Conservation (phyloP, 495 filamentous ascomycete genomes). For the Patellaria atrata region DNA sequence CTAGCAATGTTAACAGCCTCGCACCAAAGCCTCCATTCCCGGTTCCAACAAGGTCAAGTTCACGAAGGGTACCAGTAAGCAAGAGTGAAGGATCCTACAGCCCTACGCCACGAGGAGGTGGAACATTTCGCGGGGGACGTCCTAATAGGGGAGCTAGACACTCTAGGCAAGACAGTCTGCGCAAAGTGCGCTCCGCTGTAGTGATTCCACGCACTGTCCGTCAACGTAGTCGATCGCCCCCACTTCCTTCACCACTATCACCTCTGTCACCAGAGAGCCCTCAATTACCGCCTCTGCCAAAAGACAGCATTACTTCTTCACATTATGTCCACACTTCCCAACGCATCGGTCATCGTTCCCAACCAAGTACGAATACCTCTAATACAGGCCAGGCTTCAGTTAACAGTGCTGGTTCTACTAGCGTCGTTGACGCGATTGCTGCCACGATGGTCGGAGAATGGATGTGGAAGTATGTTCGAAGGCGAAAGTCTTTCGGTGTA, state of each 20-base stretch:
- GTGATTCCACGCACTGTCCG: conserved; percentile 41
- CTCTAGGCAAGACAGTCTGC: conserved; percentile 39
- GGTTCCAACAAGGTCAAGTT: conserved; percentile 79
- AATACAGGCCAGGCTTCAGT: conserved; percentile 34
- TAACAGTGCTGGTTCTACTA: conserved; percentile 49
- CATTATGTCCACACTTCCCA: conserved; percentile 24
- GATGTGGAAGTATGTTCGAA: conserved; percentile 98
- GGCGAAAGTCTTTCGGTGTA: conserved; percentile 83
- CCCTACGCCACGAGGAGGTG: conserved; percentile 44
- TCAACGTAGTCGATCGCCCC: conserved; percentile 20
- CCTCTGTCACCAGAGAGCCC: conserved; percentile 37
- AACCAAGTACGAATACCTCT: conserved; percentile 40
- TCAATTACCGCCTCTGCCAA: conserved; percentile 54
- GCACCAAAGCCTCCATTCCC: conserved; percentile 45
- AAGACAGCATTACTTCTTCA: conserved; percentile 54
- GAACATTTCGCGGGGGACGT: conserved; percentile 12
- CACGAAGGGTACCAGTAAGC: conserved; percentile 56
- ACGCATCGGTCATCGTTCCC: conserved; percentile 32
- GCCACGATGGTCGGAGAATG: conserved; percentile 98
- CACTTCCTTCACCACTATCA: conserved; percentile 16
- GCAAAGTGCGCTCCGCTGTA: conserved; percentile 72
- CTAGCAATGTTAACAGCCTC: conserved; percentile 16
- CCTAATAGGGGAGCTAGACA: conserved; percentile 20
- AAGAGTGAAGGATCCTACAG: conserved; percentile 66
- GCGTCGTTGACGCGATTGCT: conserved; percentile 93